These are phyloP conservation scores for Leucogyrophana mollusca DNA, from an alignment of 768 basidiomycete species.

Conservation along the genomic window DNA sequence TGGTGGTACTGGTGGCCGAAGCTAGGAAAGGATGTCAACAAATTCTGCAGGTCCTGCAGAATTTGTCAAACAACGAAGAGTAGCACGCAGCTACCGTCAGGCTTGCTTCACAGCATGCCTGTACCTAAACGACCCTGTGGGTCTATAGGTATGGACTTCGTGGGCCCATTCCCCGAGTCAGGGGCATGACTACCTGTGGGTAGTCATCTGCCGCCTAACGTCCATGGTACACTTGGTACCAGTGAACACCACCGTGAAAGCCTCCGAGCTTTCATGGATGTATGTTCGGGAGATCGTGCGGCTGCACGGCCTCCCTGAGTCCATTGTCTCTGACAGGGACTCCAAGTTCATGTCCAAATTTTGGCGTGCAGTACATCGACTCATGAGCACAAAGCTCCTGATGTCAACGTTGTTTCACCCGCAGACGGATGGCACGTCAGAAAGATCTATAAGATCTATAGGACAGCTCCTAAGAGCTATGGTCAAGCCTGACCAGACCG, in stretches of 20 bases:
- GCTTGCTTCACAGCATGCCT: conserved; percentile 12
- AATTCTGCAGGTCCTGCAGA: background rate
- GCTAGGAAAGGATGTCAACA: too few species aligned
- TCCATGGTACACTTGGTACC: too few species aligned
- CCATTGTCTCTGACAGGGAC: conserved; percentile 32
- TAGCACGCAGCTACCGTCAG: conserved; percentile 11
- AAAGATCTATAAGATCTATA: too few species aligned
- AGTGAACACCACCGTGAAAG: conserved; percentile 19
- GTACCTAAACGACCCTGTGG: too few species aligned
- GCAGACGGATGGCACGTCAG: too few species aligned
- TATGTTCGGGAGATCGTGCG: conserved; percentile 26
- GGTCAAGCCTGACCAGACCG: conserved; percentile 14
- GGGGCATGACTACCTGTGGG: conserved; percentile 24
- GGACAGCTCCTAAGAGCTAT: background rate
- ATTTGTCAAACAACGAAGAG: conserved; percentile 24
- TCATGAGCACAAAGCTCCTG: too few species aligned
- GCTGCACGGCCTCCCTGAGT: conserved; percentile 28
- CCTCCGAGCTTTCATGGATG: conserved; percentile 29
- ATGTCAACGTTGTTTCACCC: too few species aligned
- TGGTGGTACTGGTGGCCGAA: too few species aligned
- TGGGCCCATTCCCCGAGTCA: too few species aligned
- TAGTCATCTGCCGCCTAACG: conserved; percentile 23
- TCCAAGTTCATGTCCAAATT: conserved; percentile 27
- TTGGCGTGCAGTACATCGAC: too few species aligned
- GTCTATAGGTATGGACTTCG: conserved; percentile 28